Base-by-base conservation (phyloP, 1,284 basidiomycete genomes). In the Puccinia hordei region DNA sequence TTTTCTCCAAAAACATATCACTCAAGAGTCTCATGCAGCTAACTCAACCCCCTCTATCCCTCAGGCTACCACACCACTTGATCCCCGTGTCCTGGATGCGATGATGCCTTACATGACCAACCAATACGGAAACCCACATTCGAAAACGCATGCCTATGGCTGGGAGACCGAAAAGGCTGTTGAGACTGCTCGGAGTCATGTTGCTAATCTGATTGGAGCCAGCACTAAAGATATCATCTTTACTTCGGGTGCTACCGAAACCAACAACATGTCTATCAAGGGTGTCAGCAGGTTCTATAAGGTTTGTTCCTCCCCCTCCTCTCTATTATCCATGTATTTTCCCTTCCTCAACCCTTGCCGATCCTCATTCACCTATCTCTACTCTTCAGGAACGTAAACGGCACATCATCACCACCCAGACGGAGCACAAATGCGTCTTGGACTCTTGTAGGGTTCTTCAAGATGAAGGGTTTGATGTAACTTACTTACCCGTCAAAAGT, bases 211-310 rank as follows among this genome's bases (percentile, higher is more conserved):
- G 73, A 93, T 99, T 85, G 94, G 94, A 59, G 97, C 97, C 12
- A 93, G 97, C 82, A 86, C 92, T 38, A 99, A 99, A 87, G 97
- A 99, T 86, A 91, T 99, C 81, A 90, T 99, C 66, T 98, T 99
- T 87, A 99, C 97, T 15, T 97, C 94, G 41, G 97, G 97, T 63
- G 97, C 97, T 13, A 99, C 97, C 6, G 97, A 99, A 87, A 92
- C 92, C 65, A 99, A 99, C 86, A 99, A 99, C 85, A 95, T 98
- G 94, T 88, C 92, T 63, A 92, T 99, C 87, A 99, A 99, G 87
- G 97, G 97, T 76, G 92, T 98, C 73, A 97, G 95, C 46, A 92
- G 92, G 46, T 99, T 99, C 86, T 83, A 84, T 80, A 93, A 92
- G 85, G 91, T 93, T 81, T 93, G 93, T 88, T 30, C 53, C 15